These are phyloP conservation scores for Peronosclerospora sorghi DNA, from an alignment of 352 stramenopile genomes.

Conservation along the genomic window DNA sequence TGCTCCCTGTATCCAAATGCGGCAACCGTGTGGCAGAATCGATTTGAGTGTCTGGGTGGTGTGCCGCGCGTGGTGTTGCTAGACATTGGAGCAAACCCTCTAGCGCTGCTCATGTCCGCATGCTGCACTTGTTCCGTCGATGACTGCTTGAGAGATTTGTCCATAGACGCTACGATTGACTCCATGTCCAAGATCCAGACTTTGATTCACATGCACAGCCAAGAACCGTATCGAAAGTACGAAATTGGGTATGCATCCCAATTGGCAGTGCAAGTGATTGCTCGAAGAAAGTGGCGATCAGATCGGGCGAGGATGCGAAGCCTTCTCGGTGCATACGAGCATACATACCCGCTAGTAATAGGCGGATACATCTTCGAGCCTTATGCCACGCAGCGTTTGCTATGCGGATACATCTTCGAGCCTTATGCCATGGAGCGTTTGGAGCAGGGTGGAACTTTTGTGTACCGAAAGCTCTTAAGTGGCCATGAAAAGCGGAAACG, in stretches of 20 bases:
- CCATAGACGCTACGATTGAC: conserved; percentile 17
- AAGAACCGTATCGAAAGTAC: conserved; percentile 18
- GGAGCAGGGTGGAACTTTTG: conserved; percentile 16
- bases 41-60: conserved; percentile 18
- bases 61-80: conserved; percentile 12
- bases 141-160: conserved; percentile 21
- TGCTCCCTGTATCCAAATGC: not conserved
- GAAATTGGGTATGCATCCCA: conserved; percentile 21
- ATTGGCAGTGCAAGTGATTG: conserved; percentile 27
- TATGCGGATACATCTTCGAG: too few relatives aligned
- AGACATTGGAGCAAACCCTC: conserved; percentile 14
- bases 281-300: conserved; percentile 12
- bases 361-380: conserved; percentile 30
- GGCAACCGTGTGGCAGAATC: conserved; percentile 5
- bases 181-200: conserved; percentile 20
- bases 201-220: conserved; percentile 27
- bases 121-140: conserved; percentile 18
- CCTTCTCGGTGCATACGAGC: conserved; percentile 20
- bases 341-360: conserved; percentile 16
- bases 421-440: conserved; percentile 26
- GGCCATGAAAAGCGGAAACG: conserved; percentile 10
- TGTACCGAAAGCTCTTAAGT: conserved; percentile 13
- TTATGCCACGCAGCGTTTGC: too few relatives aligned
- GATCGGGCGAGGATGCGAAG: conserved; percentile 17
- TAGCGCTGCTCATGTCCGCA: conserved; percentile 12